Evolutionary conservation across 1,284 basidiomycete species (phyloP), one percentile per base, ranked within the genome.

Genomic region (Ganoderma lingzhi): DNA sequence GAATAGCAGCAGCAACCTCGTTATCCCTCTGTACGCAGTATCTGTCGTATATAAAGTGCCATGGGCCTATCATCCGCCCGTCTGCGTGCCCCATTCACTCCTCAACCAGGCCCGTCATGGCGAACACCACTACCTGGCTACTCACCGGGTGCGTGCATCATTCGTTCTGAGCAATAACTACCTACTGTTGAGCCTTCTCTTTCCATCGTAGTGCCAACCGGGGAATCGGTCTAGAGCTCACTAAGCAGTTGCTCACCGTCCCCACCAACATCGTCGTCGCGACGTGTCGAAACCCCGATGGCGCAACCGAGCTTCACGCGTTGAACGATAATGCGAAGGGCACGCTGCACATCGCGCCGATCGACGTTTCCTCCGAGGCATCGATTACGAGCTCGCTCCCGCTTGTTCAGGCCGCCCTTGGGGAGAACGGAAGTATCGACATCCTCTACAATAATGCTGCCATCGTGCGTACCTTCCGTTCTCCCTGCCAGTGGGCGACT

Each of bases 381-480:
- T 78, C 78, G 51, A 82, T 83, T 65, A 69, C 74, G 9, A 68
- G 58, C 2, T 78, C 80, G 5, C 74, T 76, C 14, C 63, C 71
- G 37, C 70, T 68, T 6, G 77, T 79, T 2, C 69, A 71, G 41
- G 69, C 69, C 30, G 68, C 81, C 14, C 69, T 84, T 28, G 78
- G 78, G 10, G 74, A 74, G 14, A 66, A 66, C 0, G 59, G 37
- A 10, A 79, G 80, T 0, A 73, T 84, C 42, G 82, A 84, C 73
- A 83, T 82, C 42, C 74, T 84, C 15, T 68, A 82, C 62, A 83
- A 84, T 73, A 84, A 82, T 61, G 82, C 83, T n/a, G 82, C 75
- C 1, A 78, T 82, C 45, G 82, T 82, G 55, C 37, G 79, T 70
- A 23, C 6, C 23, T 39, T 41, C 6, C 19, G 3, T 41, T 41